A percentile compares a stretch with the other conserved stretches of the same genome.
These are phyloP conservation scores for Jasminum sambac DNA, from an alignment of 257 asterid species.

Conservation along the genomic window DNA sequence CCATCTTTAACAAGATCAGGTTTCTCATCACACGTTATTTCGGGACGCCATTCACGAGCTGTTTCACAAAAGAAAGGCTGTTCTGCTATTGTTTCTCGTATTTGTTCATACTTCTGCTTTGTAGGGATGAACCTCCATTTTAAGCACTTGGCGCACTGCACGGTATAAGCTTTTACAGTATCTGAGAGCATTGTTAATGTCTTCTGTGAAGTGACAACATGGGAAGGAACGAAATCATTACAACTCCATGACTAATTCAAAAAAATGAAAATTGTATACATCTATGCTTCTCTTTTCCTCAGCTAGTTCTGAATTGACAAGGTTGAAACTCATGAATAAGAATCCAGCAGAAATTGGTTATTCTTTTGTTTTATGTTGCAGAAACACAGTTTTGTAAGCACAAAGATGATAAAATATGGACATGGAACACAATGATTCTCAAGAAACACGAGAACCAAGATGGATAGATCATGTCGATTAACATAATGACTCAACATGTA, in stretches of 20 bases:
- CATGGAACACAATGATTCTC: background rate
- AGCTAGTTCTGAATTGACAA: background rate
- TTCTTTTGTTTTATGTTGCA: background rate
- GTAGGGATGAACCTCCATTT: slow-evolving; percentile 83
- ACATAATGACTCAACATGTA: background rate
- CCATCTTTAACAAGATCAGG: slow-evolving; percentile 37
- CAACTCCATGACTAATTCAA: background rate
- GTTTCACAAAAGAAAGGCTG: slow-evolving; percentile 56
- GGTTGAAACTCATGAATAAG: background rate
- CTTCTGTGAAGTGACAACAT: background rate
- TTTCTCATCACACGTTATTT: slow-evolving; percentile 48
- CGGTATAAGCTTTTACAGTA: slow-evolving; percentile 35
- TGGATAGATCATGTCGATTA: background rate
- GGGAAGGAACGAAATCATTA: background rate
- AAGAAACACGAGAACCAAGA: background rate
- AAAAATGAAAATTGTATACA: background rate
- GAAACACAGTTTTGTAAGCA: background rate
- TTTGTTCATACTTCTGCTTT: slow-evolving; percentile 71
- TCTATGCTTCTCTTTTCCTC: background rate
- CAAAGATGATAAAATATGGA: background rate
- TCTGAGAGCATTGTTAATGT: slow-evolving; percentile 37
- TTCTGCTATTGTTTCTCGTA: slow-evolving; percentile 57
- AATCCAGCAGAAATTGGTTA: background rate
- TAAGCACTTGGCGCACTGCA: slow-evolving; percentile 58
- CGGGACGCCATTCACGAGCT: slow-evolving; percentile 73